These are phyloP conservation scores for Gigaspora rosea DNA, from an alignment of 192 early-diverging fungal genomes.

Conservation along the genomic window DNA sequence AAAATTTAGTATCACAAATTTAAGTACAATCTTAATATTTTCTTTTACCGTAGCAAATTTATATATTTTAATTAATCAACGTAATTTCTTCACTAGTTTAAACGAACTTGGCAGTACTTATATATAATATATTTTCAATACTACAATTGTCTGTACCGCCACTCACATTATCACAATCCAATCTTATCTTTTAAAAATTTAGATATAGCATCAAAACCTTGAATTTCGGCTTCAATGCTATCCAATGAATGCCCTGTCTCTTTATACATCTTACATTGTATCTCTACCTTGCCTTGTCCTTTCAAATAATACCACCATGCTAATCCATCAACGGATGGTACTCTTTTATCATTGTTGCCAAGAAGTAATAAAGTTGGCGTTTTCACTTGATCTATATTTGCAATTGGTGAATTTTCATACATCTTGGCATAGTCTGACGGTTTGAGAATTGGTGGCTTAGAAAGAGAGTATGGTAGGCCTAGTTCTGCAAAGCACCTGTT, in stretches of 20 bases:
- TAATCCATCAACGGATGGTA: slow-evolving; percentile 68
- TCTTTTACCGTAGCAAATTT: no score
- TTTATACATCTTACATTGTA: slow-evolving; percentile 57
- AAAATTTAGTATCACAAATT: no score
- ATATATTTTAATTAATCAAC: no score
- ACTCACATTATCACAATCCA: not conserved
- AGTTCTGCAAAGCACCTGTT: slow-evolving; percentile 77
- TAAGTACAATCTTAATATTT: no score
- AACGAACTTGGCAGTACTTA: no score
- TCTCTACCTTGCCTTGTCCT: slow-evolving; percentile 17
- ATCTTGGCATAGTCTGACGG: slow-evolving; percentile 59
- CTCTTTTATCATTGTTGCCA: slow-evolving; percentile 69
- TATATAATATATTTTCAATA: no score
- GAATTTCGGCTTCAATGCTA: slow-evolving; percentile 56
- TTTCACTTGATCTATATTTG: slow-evolving; percentile 53
- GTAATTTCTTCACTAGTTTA: no score
- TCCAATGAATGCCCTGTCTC: slow-evolving; percentile 62
- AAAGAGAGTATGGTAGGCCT: slow-evolving; percentile 55
- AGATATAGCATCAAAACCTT: not conserved
- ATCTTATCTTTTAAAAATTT: slow-evolving; percentile 19
- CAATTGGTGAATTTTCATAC: slow-evolving; percentile 61
- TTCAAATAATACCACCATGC: slow-evolving; percentile 42
- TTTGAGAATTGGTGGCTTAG: slow-evolving; percentile 53
- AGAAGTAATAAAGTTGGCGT: slow-evolving; percentile 69
- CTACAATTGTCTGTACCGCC: no score